phyloP scores from a whole-genome alignment of 768 basidiomycete species.

The Tricholoma sp. region DNA sequence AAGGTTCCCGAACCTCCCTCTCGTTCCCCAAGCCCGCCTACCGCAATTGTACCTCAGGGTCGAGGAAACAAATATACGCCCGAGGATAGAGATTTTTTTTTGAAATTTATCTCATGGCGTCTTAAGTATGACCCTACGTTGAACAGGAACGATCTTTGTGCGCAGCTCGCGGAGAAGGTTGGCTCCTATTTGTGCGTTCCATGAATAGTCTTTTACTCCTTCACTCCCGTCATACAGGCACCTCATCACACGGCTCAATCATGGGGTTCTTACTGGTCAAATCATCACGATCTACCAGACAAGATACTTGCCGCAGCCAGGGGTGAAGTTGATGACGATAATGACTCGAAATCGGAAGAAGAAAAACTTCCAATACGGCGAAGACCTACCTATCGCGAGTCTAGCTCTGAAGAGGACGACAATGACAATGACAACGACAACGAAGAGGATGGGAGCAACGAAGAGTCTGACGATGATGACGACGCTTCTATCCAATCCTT shows the following conservation, averaged over 20 bases:
- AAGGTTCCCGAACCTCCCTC: constrained; percentile 60
- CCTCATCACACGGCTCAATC: constrained; percentile 61
- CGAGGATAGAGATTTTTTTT: constrained; percentile 62
- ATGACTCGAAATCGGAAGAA: constrained; percentile 19
- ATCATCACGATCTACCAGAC: constrained; percentile 60
- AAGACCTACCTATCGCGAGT: constrained; percentile 29
- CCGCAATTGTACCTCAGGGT: constrained; percentile 37
- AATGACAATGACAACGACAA: constrained; percentile 22
- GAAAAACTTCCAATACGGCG: constrained; percentile 16
- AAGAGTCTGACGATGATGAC: constrained; percentile 29
- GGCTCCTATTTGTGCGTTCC: neutral
- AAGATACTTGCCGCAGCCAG: constrained; percentile 49
- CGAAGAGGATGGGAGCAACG: constrained; percentile 14
- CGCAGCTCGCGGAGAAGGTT: constrained; percentile 54
- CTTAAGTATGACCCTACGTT: constrained; percentile 49
- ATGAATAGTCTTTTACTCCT: neutral
- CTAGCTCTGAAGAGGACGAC: constrained; percentile 27
- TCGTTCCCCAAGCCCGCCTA: constrained; percentile 67
- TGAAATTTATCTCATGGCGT: constrained; percentile 62
- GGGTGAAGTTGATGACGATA: constrained; percentile 24
- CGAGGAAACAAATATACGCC: constrained; percentile 61
- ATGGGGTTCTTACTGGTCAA: constrained; percentile 67
- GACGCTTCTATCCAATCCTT: constrained; percentile 24
- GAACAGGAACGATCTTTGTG: constrained; percentile 50
- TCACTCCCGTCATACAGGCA: constrained; percentile 35